Evolutionary conservation across 768 basidiomycete species (phyloP), one percentile per base, ranked within the genome.

Genomic region (Lactarius evosmus): DNA sequence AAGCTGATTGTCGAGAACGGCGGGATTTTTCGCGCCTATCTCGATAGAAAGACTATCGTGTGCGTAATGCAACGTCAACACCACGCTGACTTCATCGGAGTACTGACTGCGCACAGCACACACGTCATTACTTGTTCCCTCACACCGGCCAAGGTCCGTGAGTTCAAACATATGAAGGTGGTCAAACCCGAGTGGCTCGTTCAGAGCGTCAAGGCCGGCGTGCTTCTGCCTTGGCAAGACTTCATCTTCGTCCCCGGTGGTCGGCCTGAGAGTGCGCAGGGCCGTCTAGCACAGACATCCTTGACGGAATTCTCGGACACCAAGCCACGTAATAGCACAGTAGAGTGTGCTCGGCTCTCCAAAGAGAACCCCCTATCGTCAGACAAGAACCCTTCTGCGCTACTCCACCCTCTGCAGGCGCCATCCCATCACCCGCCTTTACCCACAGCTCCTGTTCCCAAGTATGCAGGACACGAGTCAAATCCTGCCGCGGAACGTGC

Each of bases 51-150:
- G 75, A 78, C 84, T 25, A 70, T 85, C 19, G 88, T 89, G 86
- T 93, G 72, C 62, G 87, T 80, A 27, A 51, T 62, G n/a, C 50
- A 56, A 33, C 56, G 19, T n/a, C 58, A 25, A 16, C 44, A 4
- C 19, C 61, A 49, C 59, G 19, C 46, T 22, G 17, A 44, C 40
- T 6, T 14, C 7, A 36, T 33, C 33, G 29, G 8, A 11, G 27
- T 57, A 38, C 16, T 27, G 32, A 68, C 16, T 53, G 38, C 22
- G 56, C 55, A 44, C 70, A 93, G 91, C 33, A 96, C 95, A 0
- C 95, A 97, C 73, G 88, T 99, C 69, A 79, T 99, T 56, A 96
- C 97, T 4, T 89, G 88, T 67, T 89, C 91, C 34, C 82, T 99
- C 50, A 98, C 96, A 0, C 88, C 93, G 0, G 85, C 87, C 46